Base-by-base conservation (phyloP, 495 filamentous ascomycete species). In the Podospora fimiseda region DNA sequence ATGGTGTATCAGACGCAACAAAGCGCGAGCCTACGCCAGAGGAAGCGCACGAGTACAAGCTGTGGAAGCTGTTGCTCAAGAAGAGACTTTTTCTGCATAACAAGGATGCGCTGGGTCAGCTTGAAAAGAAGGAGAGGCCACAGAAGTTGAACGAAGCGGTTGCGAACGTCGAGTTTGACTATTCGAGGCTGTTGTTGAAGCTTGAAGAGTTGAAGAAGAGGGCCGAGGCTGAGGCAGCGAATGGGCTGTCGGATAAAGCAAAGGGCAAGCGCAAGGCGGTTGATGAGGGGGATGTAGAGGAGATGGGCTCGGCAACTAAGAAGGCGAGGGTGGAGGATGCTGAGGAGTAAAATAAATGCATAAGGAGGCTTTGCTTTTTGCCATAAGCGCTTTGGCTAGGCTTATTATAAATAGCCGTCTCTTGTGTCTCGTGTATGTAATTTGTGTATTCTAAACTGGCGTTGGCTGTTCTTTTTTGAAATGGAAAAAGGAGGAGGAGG, bases 51-150 rank as follows among this genome's bases (percentile, higher is more conserved):
- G 63, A 67, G 27, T 94, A 88, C 64, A 82, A 80, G 59, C 85
- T 91, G 62, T 96, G 91, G 91, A 77, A 85, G 51, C 72, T 94
- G 62, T 76, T 90, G 18, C 80, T 86, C 24, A 96, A 96, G 70
- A 81, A 88, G 68, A 74, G 92, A 36, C 69, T 96, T 13, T 91
- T 85, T 64, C 82, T 83, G 51, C 86, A 87, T 48, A 92, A 91
- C 61, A 74, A 77, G 44, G 86, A 94, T 59, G 66, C 80, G 43
- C 78, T 99, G 9, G 80, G 80, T 16, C 89, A 96, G 73, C 57
- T 96, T 37, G 89, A 95, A 57, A 67, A 79, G 21, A 65, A 66
- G 4, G 92, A 96, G 51, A 80, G 90, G 19, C 80, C 90, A 9
- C 77, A 89, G 59, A 92, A 89, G 70, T 73, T 97, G 18, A 85